These are phyloP conservation scores for Thalassiosira delicatula DNA, from an alignment of 352 stramenopile species.

Conservation along the genomic window DNA sequence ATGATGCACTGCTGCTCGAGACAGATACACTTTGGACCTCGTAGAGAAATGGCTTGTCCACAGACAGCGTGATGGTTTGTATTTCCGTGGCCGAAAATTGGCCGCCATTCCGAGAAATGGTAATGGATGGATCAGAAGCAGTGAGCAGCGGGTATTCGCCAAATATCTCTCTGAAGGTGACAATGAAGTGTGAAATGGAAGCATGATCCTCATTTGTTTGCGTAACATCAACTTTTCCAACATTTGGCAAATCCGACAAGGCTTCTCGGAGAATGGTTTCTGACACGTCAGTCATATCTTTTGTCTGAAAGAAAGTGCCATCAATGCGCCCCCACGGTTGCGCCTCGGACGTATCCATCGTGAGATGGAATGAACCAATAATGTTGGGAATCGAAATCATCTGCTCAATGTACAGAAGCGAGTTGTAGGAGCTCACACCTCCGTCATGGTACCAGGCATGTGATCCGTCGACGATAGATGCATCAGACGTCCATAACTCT, in stretches of 20 bases:
- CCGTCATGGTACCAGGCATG: slow-evolving; percentile 91
- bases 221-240: slow-evolving; percentile 90
- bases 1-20: slow-evolving; percentile 72
- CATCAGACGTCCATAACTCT: slow-evolving; percentile 89
- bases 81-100: slow-evolving; percentile 90
- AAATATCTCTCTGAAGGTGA: slow-evolving; percentile 89
- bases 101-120: slow-evolving; percentile 45
- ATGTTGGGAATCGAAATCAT: slow-evolving; percentile 84
- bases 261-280: slow-evolving; percentile 86
- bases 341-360: slow-evolving; percentile 85
- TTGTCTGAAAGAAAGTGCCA: slow-evolving; percentile 43
- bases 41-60: slow-evolving; percentile 88
- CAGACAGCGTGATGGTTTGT: slow-evolving; percentile 91
- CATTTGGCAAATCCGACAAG: slow-evolving; percentile 92
- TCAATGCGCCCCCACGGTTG: slow-evolving; percentile 43
- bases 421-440: slow-evolving; percentile 90
- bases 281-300: slow-evolving; percentile 62
- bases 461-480: slow-evolving; percentile 87
- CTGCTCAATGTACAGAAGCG: slow-evolving; percentile 90
- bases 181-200: slow-evolving; percentile 64
- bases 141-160: slow-evolving; percentile 86
- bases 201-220: slow-evolving; percentile 45
- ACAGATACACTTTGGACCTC: slow-evolving; percentile 90
- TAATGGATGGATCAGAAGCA: slow-evolving; percentile 65
- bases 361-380: slow-evolving; percentile 84